Conservation (phyloP, 176 grass and related monocot species). For the Oryza meyeriana region DNA sequence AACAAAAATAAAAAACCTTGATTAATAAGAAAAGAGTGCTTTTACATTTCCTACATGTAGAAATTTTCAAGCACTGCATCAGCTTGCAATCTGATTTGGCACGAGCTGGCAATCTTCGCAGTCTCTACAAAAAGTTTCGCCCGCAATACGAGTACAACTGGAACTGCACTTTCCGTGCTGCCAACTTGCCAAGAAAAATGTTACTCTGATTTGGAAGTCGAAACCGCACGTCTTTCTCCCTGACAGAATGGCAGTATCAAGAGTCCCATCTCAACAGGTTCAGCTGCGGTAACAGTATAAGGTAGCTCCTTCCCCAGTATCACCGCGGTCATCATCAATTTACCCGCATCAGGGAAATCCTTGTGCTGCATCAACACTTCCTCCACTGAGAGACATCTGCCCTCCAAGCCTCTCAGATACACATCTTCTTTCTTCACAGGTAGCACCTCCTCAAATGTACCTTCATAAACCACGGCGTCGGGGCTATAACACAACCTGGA, state of each 20-base stretch:
- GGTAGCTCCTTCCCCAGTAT: constrained; percentile 56
- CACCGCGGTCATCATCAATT: constrained; percentile 80
- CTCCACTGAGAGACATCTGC: constrained; percentile 64
- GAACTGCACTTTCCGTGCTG: constrained; percentile 6
- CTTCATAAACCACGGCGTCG: constrained; percentile 51
- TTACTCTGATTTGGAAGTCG: background rate
- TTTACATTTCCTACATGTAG: background rate
- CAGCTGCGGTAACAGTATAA: constrained; percentile 23
- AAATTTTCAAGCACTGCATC: background rate
- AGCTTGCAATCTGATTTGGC: background rate
- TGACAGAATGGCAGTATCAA: constrained; percentile 12
- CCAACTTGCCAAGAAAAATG: constrained; percentile 4
- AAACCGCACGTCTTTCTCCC: background rate
- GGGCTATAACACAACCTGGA: constrained; percentile 65
- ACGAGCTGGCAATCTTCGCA: constrained; percentile 6
- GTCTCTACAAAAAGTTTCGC: background rate
- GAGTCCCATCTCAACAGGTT: constrained; percentile 52
- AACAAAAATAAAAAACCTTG: background rate
- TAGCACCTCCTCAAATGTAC: constrained; percentile 75
- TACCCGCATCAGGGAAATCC: constrained; percentile 89
- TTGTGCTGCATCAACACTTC: constrained; percentile 77
- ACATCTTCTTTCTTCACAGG: constrained; percentile 64
- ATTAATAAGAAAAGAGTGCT: background rate
- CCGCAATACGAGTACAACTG: constrained; percentile 15
- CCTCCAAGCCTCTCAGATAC: constrained; percentile 39